phyloP scores from a whole-genome alignment of 2,329 filamentous ascomycete genomes.

The Arthrobotrys sphaeroides region DNA sequence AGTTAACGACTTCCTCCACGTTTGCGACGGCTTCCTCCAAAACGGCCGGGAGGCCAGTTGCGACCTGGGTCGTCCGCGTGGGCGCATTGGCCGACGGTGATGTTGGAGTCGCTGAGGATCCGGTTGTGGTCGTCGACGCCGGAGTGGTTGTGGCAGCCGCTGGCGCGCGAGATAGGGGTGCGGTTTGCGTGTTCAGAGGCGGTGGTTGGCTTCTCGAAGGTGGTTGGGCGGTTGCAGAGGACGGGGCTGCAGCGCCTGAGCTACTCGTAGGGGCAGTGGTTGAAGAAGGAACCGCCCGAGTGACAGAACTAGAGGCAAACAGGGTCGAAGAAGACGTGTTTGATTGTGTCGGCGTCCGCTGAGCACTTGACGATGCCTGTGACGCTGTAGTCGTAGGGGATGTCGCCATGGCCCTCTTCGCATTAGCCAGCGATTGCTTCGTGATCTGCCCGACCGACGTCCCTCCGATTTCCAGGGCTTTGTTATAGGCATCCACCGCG shows the following conservation, averaged over 20 bases:
- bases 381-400: neutral
- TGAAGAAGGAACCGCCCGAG: neutral
- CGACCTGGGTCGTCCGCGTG: constrained; percentile 23
- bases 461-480: constrained; percentile 34
- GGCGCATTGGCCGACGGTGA: constrained; percentile 38
- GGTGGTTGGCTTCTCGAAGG: constrained; percentile 18
- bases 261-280: neutral
- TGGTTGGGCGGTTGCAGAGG: neutral
- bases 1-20: constrained; percentile 39
- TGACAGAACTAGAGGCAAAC: neutral
- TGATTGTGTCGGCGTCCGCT: neutral
- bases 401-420: constrained; percentile 20
- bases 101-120: constrained; percentile 25
- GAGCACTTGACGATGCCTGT: neutral
- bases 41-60: constrained; percentile 32
- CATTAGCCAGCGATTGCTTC: constrained; percentile 44
- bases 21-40: constrained; percentile 49
- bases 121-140: neutral
- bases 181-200: constrained; percentile 19
- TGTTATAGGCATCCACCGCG: constrained; percentile 41
- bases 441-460: constrained; percentile 42
- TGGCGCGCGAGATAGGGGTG: constrained; percentile 4
- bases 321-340: neutral
- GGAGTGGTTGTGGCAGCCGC: neutral
- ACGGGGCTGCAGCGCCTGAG: neutral